These are phyloP conservation scores for Retiboletus flavoniger DNA, from an alignment of 1,284 basidiomycete species.

Conservation along the genomic window DNA sequence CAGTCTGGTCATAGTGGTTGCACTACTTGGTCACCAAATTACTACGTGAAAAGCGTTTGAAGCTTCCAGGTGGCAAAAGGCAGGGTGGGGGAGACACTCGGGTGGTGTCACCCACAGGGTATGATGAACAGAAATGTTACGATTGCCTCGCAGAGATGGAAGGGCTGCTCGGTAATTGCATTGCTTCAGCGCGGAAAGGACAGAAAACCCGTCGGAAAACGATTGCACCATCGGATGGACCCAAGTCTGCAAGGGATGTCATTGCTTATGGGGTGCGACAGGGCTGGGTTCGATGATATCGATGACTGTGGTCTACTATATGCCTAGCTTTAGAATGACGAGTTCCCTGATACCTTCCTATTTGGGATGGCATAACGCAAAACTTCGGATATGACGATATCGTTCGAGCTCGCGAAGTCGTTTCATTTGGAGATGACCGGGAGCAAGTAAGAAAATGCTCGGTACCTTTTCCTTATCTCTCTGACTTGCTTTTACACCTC, in stretches of 20 bases:
- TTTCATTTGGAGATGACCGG: slow-evolving; percentile 7
- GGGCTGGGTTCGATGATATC: slow-evolving; percentile 29
- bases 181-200: slow-evolving; percentile 16
- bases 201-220: slow-evolving; percentile 30
- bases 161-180: slow-evolving; percentile 23
- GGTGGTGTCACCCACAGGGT: slow-evolving; percentile 16
- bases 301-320: slow-evolving; percentile 1
- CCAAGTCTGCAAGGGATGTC: slow-evolving; percentile 33
- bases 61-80: slow-evolving; percentile 41
- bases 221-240: slow-evolving; percentile 14
- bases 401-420: background rate
- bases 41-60: slow-evolving; percentile 65
- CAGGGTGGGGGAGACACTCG: slow-evolving; percentile 13
- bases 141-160: slow-evolving; percentile 37
- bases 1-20: slow-evolving; percentile 61
- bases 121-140: slow-evolving; percentile 34
- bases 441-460: slow-evolving; percentile 7
- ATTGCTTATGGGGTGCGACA: slow-evolving; percentile 25
- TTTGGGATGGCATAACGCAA: slow-evolving; percentile 2
- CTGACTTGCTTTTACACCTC: slow-evolving; percentile 4
- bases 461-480: slow-evolving; percentile 10
- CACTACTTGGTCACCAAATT: slow-evolving; percentile 77
- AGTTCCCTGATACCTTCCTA: slow-evolving; percentile 14
- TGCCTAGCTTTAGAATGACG: no score
- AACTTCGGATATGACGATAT: background rate